Evolutionary conservation across 1,139 yeast species (phyloP).

Genomic region (Zygotorulaspora mrakii): DNA sequence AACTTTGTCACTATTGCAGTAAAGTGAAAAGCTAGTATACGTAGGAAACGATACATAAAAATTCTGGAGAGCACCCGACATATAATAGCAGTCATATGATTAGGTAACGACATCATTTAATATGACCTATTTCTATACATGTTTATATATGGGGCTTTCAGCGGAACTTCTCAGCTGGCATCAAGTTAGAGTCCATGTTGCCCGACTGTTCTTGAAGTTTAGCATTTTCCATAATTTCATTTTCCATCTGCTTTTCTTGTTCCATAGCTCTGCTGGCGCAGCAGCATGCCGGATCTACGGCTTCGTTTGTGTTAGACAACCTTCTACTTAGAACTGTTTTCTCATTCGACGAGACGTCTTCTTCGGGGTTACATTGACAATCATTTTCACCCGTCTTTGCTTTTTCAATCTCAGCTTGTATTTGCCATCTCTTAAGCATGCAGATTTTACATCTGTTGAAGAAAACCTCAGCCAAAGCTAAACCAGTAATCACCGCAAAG

Average conservation of each 20-base stretch:
- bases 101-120: too few species aligned
- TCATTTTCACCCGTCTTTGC: constrained; percentile 27
- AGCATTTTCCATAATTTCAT: constrained; percentile 25
- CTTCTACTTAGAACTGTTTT: constrained; percentile 5
- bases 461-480: constrained; percentile 63
- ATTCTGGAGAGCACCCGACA: too few species aligned
- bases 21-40: too few species aligned
- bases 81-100: too few species aligned
- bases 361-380: constrained; percentile 28
- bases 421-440: constrained; percentile 34
- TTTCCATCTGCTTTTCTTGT: constrained; percentile 25
- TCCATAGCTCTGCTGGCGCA: constrained; percentile 20
- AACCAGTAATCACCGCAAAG: constrained; percentile 67
- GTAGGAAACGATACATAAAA: too few species aligned
- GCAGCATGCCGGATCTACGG: constrained; percentile 16
- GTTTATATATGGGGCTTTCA: too few species aligned
- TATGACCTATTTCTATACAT: too few species aligned
- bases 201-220: constrained; percentile 32
- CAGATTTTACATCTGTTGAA: constrained; percentile 49
- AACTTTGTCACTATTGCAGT: too few species aligned
- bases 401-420: constrained; percentile 30
- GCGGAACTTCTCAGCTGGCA: constrained; percentile 31
- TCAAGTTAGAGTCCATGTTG: constrained; percentile 32
- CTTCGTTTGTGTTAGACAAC: constrained; percentile 7
- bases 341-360: constrained; percentile 9